Percentiles rank a stretch among this genome's conserved stretches.
These are phyloP conservation scores for Achlya hypogyna DNA, from an alignment of 352 stramenopile species.

Conservation along the genomic window DNA sequence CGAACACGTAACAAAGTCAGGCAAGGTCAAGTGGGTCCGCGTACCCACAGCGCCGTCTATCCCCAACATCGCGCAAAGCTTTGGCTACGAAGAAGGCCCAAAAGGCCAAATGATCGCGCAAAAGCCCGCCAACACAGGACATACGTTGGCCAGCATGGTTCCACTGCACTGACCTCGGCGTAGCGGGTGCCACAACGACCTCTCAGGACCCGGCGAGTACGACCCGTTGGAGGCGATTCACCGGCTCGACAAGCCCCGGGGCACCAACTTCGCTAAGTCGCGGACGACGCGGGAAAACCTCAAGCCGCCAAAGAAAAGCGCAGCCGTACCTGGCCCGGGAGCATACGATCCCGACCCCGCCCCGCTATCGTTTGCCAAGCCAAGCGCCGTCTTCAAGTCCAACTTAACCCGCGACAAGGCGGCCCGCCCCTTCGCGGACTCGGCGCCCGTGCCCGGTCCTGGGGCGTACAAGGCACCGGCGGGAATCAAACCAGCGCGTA, in stretches of 20 bases:
- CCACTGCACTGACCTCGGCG: neutral
- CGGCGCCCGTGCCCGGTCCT: conserved; percentile 45
- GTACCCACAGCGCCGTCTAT: conserved; percentile 67
- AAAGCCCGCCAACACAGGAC: conserved; percentile 39
- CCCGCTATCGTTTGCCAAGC: conserved; percentile 22
- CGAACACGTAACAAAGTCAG: conserved; percentile 21
- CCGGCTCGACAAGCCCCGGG: conserved; percentile 47
- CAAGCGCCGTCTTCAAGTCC: conserved; percentile 71
- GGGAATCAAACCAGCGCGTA: conserved; percentile 34
- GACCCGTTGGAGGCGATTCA: conserved; percentile 57
- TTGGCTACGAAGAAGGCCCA: conserved; percentile 62
- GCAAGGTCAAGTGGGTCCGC: conserved; percentile 55
- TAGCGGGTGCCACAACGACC: conserved; percentile 41
- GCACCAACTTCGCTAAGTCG: conserved; percentile 63
- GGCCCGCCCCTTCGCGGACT: conserved; percentile 22
- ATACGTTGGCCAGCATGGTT: conserved; percentile 21
- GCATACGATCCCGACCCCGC: conserved; percentile 40
- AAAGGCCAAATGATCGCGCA: conserved; percentile 67
- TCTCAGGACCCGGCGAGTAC: conserved; percentile 59
- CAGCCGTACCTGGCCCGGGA: conserved; percentile 54
- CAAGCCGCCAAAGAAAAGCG: conserved; percentile 31
- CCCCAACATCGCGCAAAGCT: conserved; percentile 58
- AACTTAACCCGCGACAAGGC: conserved; percentile 43
- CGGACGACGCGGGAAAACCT: neutral
- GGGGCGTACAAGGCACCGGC: conserved; percentile 44